A percentile compares a stretch with the other conserved stretches of the same genome.
Conservation (phyloP, 1,139 yeast species). For the Diutina mesorugosa region DNA sequence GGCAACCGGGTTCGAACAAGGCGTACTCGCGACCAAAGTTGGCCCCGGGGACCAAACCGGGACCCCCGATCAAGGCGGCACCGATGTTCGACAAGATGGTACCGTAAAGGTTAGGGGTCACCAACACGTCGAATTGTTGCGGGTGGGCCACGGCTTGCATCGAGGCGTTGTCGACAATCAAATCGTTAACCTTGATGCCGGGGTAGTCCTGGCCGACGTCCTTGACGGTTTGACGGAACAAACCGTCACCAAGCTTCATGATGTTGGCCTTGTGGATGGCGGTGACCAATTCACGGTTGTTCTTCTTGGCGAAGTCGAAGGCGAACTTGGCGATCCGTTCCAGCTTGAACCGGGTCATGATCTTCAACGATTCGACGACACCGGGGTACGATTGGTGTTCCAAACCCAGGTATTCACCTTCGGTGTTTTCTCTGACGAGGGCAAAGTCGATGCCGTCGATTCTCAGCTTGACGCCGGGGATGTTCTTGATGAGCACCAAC, state of each 20-base stretch:
- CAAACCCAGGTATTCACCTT: conserved; percentile 97
- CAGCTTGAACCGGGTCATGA: conserved; percentile 87
- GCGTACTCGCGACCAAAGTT: conserved; percentile 97
- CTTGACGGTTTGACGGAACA: conserved; percentile 89
- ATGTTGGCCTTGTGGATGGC: conserved; percentile 99
- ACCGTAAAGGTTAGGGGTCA: conserved; percentile 97
- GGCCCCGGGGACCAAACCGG: conserved; percentile 98
- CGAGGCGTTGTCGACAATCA: conserved; percentile 97
- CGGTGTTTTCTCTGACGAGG: conserved; percentile 90
- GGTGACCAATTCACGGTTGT: conserved; percentile 85
- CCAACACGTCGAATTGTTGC: conserved; percentile 95
- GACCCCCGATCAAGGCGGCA: conserved; percentile 97
- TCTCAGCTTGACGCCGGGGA: conserved; percentile 89
- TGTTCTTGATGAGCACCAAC: conserved; percentile 81
- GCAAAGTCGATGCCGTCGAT: conserved; percentile 84
- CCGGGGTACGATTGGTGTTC: conserved; percentile 98
- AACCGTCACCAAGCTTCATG: conserved; percentile 97
- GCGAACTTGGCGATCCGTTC: conserved; percentile 98
- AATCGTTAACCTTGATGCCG: conserved; percentile 71
- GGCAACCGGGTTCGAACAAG: conserved; percentile 98
- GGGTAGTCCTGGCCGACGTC: conserved; percentile 88
- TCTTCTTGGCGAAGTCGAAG: conserved; percentile 86
- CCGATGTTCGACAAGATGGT: conserved; percentile 95
- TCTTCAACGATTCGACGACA: conserved; percentile 92
- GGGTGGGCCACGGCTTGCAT: conserved; percentile 99